Evolutionary conservation across 495 filamentous ascomycete genomes (phyloP), one percentile per base, ranked within the genome.

Genomic region (Tuber borchii): DNA sequence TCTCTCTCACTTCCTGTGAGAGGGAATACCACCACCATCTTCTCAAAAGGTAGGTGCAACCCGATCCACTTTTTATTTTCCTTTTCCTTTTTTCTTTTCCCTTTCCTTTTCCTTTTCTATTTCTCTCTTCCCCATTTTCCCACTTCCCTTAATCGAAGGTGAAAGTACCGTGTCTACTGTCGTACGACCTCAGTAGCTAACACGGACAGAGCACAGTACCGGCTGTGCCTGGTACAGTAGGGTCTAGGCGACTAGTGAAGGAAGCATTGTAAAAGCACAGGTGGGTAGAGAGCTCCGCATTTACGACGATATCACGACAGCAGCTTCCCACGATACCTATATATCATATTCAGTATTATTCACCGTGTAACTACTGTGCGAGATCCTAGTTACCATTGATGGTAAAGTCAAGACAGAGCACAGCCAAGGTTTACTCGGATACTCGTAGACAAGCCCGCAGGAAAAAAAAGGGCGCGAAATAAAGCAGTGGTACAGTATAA

Each of bases 341-440:
- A 12, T 61, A 61, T 31, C 56, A 31, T 61, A 61, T 16, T n/a
- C n/a, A n/a, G n/a, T n/a, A n/a, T n/a, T n/a, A n/a, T n/a, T n/a
- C 56, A 61, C n/a, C 10, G n/a, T 4, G 26, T 14, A 31, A 61
- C 10, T 31, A 26, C 3, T 4, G n/a, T 61, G 12, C 56, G 9
- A 14, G n/a, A n/a, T 61, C 56, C 10, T n/a, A 56, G 20, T 26
- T 26, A 56, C 51, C 10, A 26, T n/a, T 26, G 51, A 56, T 14
- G 51, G 8, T 14, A 26, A 26, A 56, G 51, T 31, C 26, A 31
- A 31, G 56, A 10, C 51, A 61, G 56, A 61, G 56, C 2, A n/a
- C 31, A 16, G 56, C 56, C 56, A 61, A 61, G 56, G 56, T 61
- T 61, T 61, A 61, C 56, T 61, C 56, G n/a, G 56, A 61, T 61